Percentiles rank a stretch among this genome's conserved stretches.
Conservation (phyloP, 768 basidiomycete species). For the Tubosaeta sp. region DNA sequence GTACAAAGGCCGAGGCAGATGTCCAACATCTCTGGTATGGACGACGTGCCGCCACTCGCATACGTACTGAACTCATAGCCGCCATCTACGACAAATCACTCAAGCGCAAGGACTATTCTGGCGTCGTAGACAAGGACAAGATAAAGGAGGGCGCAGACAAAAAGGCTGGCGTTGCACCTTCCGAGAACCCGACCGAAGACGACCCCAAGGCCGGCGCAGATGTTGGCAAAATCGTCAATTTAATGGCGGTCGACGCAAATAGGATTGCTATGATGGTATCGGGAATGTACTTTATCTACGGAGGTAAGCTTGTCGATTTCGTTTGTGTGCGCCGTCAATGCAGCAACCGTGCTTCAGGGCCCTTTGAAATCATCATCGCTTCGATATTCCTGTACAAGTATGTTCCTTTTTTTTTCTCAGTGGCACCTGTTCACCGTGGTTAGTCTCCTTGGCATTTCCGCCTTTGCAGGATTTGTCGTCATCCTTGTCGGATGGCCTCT, state of each 20-base stretch:
- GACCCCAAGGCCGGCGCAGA: conserved; percentile 76
- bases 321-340: background rate
- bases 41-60: conserved; percentile 67
- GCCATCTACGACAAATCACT: conserved; percentile 86
- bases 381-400: conserved; percentile 74
- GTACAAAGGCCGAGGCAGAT: conserved; percentile 53
- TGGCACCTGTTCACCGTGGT: conserved; percentile 42
- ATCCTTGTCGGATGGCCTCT: conserved; percentile 37
- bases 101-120: conserved; percentile 79
- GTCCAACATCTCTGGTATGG: conserved; percentile 77
- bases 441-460: conserved; percentile 42
- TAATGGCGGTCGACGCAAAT: conserved; percentile 81
- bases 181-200: conserved; percentile 29
- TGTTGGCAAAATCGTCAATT: conserved; percentile 84
- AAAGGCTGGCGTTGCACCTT: conserved; percentile 12
- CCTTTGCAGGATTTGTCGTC: conserved; percentile 44
- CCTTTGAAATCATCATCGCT: conserved; percentile 75
- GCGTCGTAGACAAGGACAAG: conserved; percentile 57
- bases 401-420: background rate
- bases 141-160: conserved; percentile 21
- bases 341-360: conserved; percentile 37
- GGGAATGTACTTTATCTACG: conserved; percentile 62
- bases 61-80: conserved; percentile 78
- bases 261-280: conserved; percentile 52
- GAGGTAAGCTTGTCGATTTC: conserved; percentile 36